These are phyloP conservation scores for Spatholobus suberectus DNA, from an alignment of 306 rosid species.

Conservation along the genomic window DNA sequence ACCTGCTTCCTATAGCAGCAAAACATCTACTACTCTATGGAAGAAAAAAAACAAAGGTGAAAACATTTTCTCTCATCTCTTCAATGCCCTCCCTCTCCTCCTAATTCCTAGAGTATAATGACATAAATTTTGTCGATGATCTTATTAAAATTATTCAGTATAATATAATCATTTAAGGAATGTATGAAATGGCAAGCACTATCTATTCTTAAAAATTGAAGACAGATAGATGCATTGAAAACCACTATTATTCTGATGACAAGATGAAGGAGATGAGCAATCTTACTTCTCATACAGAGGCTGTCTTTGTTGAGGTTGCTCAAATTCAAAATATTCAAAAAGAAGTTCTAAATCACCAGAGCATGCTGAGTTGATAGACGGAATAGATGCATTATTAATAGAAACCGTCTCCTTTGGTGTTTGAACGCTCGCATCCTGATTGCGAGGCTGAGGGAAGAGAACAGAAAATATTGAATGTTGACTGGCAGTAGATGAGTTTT, in stretches of 20 bases:
- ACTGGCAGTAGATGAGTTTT: slow-evolving; percentile 44
- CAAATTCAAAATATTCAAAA: slow-evolving; percentile 85
- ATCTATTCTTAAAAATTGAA: neutral
- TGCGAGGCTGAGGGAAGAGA: slow-evolving; percentile 51
- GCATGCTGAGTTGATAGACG: slow-evolving; percentile 35
- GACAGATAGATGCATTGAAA: neutral
- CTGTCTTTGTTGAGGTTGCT: slow-evolving; percentile 79
- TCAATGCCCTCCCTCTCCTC: neutral
- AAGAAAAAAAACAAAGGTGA: neutral
- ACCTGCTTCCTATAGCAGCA: neutral
- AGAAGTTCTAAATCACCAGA: slow-evolving; percentile 65
- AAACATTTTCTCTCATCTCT: slow-evolving; percentile 5
- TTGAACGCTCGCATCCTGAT: slow-evolving; percentile 41
- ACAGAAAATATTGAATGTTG: slow-evolving; percentile 54
- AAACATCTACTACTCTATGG: neutral
- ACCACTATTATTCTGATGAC: slow-evolving; percentile 15
- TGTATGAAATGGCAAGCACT: neutral
- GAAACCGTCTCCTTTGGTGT: slow-evolving; percentile 12
- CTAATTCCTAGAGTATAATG: slow-evolving; percentile 20
- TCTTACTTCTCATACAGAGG: slow-evolving; percentile 78
- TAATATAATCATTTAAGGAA: neutral
- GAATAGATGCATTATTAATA: slow-evolving; percentile 35
- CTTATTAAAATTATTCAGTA: slow-evolving; percentile 1
- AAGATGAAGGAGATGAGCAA: slow-evolving; percentile 27
- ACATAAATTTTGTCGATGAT: neutral